Evolutionary conservation across 805 yeast genomes (phyloP).

Genomic region (Hanseniaspora guilliermondii): DNA sequence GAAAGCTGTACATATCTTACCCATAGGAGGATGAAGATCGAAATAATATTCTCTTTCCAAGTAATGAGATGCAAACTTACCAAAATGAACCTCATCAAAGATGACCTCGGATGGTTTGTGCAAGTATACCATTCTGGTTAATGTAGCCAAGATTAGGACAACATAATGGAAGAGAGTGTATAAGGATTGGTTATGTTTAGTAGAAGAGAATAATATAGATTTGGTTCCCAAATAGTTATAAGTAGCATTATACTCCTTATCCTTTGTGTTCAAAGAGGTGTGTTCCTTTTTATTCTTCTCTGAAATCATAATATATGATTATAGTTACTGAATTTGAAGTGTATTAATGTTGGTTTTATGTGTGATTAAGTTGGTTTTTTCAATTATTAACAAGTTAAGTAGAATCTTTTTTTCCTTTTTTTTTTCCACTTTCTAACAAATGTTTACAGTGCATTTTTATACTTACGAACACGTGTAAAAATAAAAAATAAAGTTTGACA

Average conservation of each 20-base stretch:
- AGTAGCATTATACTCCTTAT: conserved; percentile 8
- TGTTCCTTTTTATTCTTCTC: background rate
- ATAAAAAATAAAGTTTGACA: background rate
- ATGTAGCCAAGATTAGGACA: conserved; percentile 57
- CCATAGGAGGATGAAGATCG: conserved; percentile 97
- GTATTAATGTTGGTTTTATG: no score
- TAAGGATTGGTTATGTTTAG: conserved; percentile 26
- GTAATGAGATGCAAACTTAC: conserved; percentile 75
- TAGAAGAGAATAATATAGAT: conserved; percentile 21
- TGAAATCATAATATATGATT: background rate
- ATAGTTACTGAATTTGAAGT: background rate
- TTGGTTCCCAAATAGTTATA: conserved; percentile 20
- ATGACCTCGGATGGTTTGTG: conserved; percentile 64
- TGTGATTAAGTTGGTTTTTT: background rate
- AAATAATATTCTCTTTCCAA: conserved; percentile 83
- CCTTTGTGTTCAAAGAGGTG: background rate
- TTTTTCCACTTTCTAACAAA: background rate
- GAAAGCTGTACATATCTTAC: conserved; percentile 79
- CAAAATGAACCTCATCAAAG: conserved; percentile 79
- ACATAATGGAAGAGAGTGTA: conserved; percentile 40
- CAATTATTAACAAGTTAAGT: background rate
- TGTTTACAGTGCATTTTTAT: background rate
- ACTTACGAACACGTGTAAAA: background rate
- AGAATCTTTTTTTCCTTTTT: background rate
- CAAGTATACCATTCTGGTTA: conserved; percentile 49